phyloP scores from a whole-genome alignment of 352 stramenopile genomes.

The Achlya hypogyna region DNA sequence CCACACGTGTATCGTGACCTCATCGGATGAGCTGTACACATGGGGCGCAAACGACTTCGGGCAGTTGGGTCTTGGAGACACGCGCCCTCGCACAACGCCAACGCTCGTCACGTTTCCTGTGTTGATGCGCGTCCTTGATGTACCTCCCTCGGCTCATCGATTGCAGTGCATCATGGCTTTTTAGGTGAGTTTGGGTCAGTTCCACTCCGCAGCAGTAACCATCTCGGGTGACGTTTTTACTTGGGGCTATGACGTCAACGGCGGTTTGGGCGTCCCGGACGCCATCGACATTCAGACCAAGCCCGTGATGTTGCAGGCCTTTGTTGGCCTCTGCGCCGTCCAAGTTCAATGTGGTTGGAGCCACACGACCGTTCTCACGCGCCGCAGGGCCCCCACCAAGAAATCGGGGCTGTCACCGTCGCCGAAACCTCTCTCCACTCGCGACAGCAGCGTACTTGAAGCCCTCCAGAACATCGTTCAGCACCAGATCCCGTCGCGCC shows the following conservation, averaged over 20 bases:
- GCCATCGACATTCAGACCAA: conserved; percentile 29
- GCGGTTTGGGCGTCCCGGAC: conserved; percentile 17
- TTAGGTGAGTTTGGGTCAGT: conserved; percentile 40
- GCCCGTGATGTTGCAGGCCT: conserved; percentile 29
- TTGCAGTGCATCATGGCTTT: neutral
- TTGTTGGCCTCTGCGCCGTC: conserved; percentile 29
- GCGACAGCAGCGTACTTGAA: neutral
- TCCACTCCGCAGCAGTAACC: conserved; percentile 57
- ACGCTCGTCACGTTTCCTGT: conserved; percentile 33
- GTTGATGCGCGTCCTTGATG: conserved; percentile 39
- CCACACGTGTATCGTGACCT: conserved; percentile 58
- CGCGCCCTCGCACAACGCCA: conserved; percentile 31
- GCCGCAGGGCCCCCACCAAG: conserved; percentile 14
- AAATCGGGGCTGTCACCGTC: neutral
- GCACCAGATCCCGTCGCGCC: neutral
- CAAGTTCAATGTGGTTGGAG: conserved; percentile 55
- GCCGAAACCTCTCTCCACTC: neutral
- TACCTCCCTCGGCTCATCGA: conserved; percentile 21
- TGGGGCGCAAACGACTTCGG: conserved; percentile 78
- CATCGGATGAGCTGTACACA: conserved; percentile 55
- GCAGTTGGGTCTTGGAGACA: conserved; percentile 57
- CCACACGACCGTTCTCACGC: conserved; percentile 53
- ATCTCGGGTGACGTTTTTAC: conserved; percentile 33
- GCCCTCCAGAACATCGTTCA: neutral
- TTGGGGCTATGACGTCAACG: conserved; percentile 54